phyloP scores from a whole-genome alignment of 805 yeast genomes.

The Cyberlindnera bimundalis region DNA sequence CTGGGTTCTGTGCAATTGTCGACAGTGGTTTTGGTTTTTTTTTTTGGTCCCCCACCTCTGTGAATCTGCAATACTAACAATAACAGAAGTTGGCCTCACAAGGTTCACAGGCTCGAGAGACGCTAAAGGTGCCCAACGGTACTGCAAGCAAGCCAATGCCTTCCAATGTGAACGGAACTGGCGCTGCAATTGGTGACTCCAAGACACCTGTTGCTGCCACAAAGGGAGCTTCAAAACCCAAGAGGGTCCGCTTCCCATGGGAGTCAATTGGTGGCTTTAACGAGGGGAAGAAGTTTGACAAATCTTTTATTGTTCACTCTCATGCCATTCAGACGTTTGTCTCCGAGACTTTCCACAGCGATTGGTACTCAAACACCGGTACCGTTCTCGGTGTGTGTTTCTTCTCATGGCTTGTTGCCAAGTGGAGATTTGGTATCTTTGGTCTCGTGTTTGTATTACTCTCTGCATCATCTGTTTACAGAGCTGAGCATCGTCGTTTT shows the following conservation, averaged over 20 bases:
- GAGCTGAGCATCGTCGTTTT: constrained; percentile 72
- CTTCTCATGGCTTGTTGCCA: constrained; percentile 66
- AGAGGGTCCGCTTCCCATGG: constrained; percentile 34
- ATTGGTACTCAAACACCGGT: constrained; percentile 67
- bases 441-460: constrained; percentile 57
- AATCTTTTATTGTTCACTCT: constrained; percentile 26
- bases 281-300: constrained; percentile 25
- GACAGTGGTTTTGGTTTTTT: background rate
- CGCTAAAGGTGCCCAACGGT: constrained; percentile 4
- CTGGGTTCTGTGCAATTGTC: background rate
- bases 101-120: constrained; percentile 2
- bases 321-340: constrained; percentile 54
- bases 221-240: background rate
- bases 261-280: constrained; percentile 30
- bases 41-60: background rate
- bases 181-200: background rate
- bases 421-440: constrained; percentile 61
- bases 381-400: constrained; percentile 66
- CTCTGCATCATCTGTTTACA: constrained; percentile 62
- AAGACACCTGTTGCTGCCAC: background rate
- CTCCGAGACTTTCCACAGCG: constrained; percentile 65
- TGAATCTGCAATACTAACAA: background rate
- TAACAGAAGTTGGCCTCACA: background rate
- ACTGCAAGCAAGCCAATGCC: background rate
- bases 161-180: background rate